Base-by-base conservation (phyloP, 805 yeast species). In the Maudiozyma serrabonitensis region DNA sequence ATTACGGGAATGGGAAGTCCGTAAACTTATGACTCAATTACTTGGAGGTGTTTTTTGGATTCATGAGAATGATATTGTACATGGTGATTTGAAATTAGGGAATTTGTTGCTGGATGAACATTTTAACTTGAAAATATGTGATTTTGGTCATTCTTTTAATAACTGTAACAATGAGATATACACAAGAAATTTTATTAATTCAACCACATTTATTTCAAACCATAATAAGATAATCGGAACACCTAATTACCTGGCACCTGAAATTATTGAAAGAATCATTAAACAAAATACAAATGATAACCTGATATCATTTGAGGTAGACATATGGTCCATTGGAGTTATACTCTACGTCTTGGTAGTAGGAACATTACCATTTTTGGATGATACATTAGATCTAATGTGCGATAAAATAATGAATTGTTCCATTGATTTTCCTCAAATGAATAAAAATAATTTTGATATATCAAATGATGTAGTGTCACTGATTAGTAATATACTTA, bases 221-320 rank as follows among this genome's bases (percentile, higher is more conserved):
- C n/a, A 28, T 23, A 34, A 38, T 23, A 31, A 44, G 26, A 43
- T 47, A 15, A 45, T 53, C 68, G 99, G 99, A 46, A 91, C 99
- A 13, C 98, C 98, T 50, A 90, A 90, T 69, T 91, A 91, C 65
- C 88, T 91, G 62, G 96, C 98, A 1, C 98, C 99, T 4, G 99
- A 91, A 70, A 95, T 91, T 4, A 46, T 48, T 25, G 44, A 42
- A 39, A 39, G 16, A 16, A 45, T 45, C n/a, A 21, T 23, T 38
- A 35, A 34, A 15, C 46, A 38, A 11, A 34, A 75, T 89, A 55
- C 84, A 85, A 86, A 60, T 75, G 72, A 47, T 75, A 78, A 21
- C 96, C 95, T 13, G 96, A 90, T 67, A 15, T 80, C 93, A 46
- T 88, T 80, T 62, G 95, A 88, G 65, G 96, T 88, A 45, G 99